Conservation (phyloP, 176 grass and related monocot genomes). For the Carex parvula region DNA sequence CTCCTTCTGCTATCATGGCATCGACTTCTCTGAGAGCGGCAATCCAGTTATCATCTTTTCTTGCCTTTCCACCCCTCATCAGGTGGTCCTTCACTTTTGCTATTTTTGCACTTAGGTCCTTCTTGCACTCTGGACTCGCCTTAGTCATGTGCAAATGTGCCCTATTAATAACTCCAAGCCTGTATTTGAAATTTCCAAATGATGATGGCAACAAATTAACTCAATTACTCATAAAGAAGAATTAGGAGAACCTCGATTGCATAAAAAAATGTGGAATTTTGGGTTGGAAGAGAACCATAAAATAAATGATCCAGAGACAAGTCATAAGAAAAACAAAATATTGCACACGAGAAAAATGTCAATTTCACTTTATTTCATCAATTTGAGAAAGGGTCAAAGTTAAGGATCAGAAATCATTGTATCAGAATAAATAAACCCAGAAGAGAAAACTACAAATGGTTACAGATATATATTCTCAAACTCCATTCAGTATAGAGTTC, state of each 20-base stretch:
- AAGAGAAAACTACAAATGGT: neutral
- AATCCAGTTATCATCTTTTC: constrained; percentile 45
- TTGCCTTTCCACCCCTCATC: constrained; percentile 39
- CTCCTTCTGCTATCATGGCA: constrained; percentile 47
- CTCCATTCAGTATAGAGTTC: neutral
- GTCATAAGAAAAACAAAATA: too few species aligned
- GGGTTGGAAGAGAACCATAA: neutral
- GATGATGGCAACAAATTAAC: constrained; percentile 14
- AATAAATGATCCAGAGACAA: neutral
- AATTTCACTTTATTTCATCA: neutral
- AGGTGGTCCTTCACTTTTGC: constrained; percentile 58
- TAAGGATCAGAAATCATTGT: constrained; percentile 25
- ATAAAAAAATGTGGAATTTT: too few species aligned
- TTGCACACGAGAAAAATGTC: too few species aligned
- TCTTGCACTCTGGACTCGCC: constrained; percentile 26
- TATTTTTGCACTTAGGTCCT: constrained; percentile 41
- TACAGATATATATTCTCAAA: neutral
- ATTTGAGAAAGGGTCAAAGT: neutral
- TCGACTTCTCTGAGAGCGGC: constrained; percentile 47
- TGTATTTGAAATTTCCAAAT: constrained; percentile 29
- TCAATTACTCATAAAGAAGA: constrained; percentile 23
- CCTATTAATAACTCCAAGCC: constrained; percentile 50
- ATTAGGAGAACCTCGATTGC: neutral
- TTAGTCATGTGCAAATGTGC: constrained; percentile 43
- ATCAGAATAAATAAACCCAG: constrained; percentile 4